These are phyloP conservation scores for Theobroma grandiflorum DNA, from an alignment of 441 rosid species.

Conservation along the genomic window DNA sequence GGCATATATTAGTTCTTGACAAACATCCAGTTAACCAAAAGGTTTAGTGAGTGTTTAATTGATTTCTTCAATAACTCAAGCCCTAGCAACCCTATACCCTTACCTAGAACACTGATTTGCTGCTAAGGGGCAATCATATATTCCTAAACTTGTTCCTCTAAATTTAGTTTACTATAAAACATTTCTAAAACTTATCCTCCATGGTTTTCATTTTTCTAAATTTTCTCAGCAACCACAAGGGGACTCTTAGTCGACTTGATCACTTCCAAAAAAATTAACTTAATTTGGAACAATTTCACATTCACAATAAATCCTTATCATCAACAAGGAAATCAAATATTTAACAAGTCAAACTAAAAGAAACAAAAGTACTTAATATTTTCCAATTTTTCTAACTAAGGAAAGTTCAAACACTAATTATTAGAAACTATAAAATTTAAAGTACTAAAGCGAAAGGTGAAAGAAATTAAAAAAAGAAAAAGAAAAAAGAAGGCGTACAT, in stretches of 20 bases:
- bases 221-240: constrained; percentile 20
- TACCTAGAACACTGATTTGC: background rate
- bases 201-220: constrained; percentile 2
- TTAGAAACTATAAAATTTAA: background rate
- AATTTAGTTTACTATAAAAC: background rate
- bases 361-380: background rate
- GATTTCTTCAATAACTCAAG: background rate
- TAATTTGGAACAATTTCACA: background rate
- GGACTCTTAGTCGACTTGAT: background rate
- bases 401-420: background rate
- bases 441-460: constrained; percentile 10
- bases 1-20: background rate
- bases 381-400: background rate
- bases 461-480: background rate
- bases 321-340: constrained; percentile 1
- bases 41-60: constrained; percentile 1
- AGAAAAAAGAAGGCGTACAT: constrained; percentile 47
- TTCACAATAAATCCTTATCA: background rate
- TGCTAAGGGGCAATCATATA: background rate
- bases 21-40: constrained; percentile 15
- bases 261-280: background rate
- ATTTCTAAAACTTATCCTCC: constrained; percentile 4
- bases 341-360: constrained; percentile 3
- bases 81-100: background rate
- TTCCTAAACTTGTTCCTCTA: background rate